A percentile compares a stretch with the other conserved stretches of the same genome.
phyloP scores from a whole-genome alignment of 768 basidiomycete genomes.

The Pleurotus eryngii region DNA sequence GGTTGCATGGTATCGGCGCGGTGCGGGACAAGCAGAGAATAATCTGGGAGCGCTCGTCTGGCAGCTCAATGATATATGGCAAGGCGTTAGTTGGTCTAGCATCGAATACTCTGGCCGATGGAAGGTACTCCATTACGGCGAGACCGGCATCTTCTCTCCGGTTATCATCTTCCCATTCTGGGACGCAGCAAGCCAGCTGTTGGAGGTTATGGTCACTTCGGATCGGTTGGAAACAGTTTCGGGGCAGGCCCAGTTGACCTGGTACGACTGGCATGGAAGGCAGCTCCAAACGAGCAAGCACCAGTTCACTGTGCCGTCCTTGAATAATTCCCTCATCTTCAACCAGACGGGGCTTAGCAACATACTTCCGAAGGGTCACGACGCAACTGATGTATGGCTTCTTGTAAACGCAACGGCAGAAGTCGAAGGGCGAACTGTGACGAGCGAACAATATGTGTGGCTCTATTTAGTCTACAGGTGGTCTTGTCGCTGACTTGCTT shows the following conservation, averaged over 20 bases:
- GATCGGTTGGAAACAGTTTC: conserved; percentile 46
- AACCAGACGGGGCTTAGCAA: conserved; percentile 35
- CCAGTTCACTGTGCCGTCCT: conserved; percentile 39
- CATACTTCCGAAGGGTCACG: conserved; percentile 42
- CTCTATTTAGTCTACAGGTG: no score
- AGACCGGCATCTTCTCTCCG: conserved; percentile 41
- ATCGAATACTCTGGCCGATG: conserved; percentile 58
- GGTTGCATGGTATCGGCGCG: conserved; percentile 56
- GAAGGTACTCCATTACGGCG: conserved; percentile 56
- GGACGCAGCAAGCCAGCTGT: conserved; percentile 42
- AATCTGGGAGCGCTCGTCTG: conserved; percentile 58
- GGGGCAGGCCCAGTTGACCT: conserved; percentile 47
- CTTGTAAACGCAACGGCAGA: conserved; percentile 46
- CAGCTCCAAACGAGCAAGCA: conserved; percentile 32
- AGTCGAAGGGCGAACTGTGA: conserved; percentile 36
- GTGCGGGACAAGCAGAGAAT: conserved; percentile 55
- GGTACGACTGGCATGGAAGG: conserved; percentile 54
- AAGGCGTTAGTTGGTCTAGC: conserved; percentile 52
- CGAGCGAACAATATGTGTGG: conserved; percentile 51
- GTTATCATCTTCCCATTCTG: conserved; percentile 55
- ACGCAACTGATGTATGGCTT: conserved; percentile 46
- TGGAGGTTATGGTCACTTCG: conserved; percentile 49
- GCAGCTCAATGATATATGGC: conserved; percentile 63
- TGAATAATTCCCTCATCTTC: conserved; percentile 49
- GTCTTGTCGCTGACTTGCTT: neutral